Evolutionary conservation across 164 flowering plant species (phyloP).

Genomic region (Piper betle): DNA sequence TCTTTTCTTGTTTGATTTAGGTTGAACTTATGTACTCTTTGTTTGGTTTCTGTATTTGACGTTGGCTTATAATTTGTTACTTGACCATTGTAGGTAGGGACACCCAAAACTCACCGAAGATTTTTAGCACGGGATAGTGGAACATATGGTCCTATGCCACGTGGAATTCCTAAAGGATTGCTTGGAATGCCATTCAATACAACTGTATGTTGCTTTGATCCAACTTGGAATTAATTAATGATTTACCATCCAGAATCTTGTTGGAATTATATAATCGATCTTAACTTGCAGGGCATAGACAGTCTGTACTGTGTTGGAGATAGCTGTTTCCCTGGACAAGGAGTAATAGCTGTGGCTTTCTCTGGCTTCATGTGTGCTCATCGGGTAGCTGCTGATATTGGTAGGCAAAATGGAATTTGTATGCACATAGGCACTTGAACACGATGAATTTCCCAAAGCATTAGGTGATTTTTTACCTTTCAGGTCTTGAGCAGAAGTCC

Average conservation of each 20-base stretch:
- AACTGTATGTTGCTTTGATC: conserved; percentile 39
- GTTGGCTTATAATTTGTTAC: not conserved
- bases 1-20: too few relatives aligned
- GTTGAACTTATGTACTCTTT: too few relatives aligned
- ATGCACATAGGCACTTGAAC: not conserved
- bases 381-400: conserved; percentile 97
- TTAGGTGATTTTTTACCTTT: not conserved
- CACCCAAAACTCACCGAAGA: conserved; percentile 89
- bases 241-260: not conserved
- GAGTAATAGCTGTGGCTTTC: conserved; percentile 95
- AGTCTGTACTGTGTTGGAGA: conserved; percentile 97
- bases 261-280: not conserved
- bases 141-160: conserved; percentile 98
- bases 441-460: too few relatives aligned
- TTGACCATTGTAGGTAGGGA: conserved; percentile 58
- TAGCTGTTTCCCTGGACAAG: conserved; percentile 99
- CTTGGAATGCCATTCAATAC: conserved; percentile 98
- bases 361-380: conserved; percentile 98
- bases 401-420: conserved; percentile 22
- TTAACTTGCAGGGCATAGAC: conserved; percentile 47
- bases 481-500: conserved; percentile 73
- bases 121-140: conserved; percentile 83
- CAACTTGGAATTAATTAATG: not conserved
- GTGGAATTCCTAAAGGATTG: conserved; percentile 61
- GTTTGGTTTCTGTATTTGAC: not conserved